Evolutionary conservation across 495 filamentous ascomycete species (phyloP).

Genomic region (Penicillium diatomitis): DNA sequence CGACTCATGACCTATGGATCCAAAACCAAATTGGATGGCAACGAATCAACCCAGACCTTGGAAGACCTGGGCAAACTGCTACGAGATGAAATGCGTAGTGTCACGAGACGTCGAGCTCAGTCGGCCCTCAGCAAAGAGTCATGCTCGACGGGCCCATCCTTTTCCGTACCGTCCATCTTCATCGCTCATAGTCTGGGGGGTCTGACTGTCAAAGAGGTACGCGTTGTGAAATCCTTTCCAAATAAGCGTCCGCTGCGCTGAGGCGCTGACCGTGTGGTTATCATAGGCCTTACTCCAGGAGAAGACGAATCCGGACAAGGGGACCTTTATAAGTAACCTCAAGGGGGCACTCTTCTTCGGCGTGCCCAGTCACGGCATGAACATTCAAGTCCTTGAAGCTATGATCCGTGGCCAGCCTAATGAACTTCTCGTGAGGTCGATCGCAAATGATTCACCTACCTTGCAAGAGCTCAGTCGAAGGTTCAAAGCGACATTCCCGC

Average conservation of each 20-base stretch:
- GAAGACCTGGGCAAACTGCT: not conserved
- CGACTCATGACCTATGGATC: slow-evolving; percentile 1
- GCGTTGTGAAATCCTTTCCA: too few species aligned
- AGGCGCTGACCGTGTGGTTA: too few species aligned
- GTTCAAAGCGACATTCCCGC: not conserved
- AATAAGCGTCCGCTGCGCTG: too few species aligned
- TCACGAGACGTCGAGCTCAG: not conserved
- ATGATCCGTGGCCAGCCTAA: slow-evolving; percentile 2
- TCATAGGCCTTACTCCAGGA: not conserved
- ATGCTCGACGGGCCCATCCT: not conserved
- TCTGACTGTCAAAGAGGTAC: slow-evolving; percentile 2
- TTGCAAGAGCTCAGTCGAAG: not conserved
- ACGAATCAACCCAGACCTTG: slow-evolving; percentile 1
- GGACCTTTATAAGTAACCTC: not conserved
- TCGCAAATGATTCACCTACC: not conserved
- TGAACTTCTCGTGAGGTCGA: not conserved
- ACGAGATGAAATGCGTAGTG: slow-evolving; percentile 1
- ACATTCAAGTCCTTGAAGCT: not conserved
- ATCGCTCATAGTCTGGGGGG: slow-evolving; percentile 2
- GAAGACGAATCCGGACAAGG: not conserved
- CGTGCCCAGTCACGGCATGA: slow-evolving; percentile 1
- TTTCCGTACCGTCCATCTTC: not conserved
- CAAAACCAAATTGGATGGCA: not conserved
- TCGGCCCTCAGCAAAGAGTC: not conserved
- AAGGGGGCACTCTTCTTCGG: slow-evolving; percentile 1